Conservation (phyloP, 169 alveolate species). For the Cryptosporidium ubiquitum region DNA sequence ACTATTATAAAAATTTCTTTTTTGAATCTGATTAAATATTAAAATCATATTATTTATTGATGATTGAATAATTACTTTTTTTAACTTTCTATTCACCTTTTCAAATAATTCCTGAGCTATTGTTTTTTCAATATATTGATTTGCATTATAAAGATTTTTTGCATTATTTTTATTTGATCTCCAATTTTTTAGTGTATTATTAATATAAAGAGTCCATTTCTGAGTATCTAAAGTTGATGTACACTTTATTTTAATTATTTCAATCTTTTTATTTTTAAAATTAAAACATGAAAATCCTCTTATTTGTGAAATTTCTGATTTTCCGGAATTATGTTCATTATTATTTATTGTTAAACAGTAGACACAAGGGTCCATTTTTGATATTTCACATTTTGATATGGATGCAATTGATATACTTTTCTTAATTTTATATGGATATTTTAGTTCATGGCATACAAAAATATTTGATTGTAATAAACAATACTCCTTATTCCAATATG, state of each 20-base stretch:
- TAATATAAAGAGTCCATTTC: slow-evolving; percentile 39
- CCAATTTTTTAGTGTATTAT: slow-evolving; percentile 54
- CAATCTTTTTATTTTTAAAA: neutral
- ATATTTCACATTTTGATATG: slow-evolving; percentile 42
- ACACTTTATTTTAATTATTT: slow-evolving; percentile 56
- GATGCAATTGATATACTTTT: slow-evolving; percentile 59
- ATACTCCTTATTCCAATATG: slow-evolving; percentile 66
- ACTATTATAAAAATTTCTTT: slow-evolving; percentile 13
- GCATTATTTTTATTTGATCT: slow-evolving; percentile 30
- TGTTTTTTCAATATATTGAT: slow-evolving; percentile 51
- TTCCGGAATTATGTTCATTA: neutral
- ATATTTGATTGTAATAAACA: slow-evolving; percentile 63
- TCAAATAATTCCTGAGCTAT: slow-evolving; percentile 59
- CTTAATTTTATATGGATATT: slow-evolving; percentile 51
- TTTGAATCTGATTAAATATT: neutral
- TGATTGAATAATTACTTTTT: neutral
- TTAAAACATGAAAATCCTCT: neutral
- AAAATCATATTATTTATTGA: neutral
- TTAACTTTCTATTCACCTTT: slow-evolving; percentile 29
- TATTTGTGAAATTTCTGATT: neutral
- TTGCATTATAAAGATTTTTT: slow-evolving; percentile 26
- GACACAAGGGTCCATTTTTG: slow-evolving; percentile 70
- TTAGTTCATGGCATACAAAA: slow-evolving; percentile 54
- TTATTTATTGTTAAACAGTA: slow-evolving; percentile 15
- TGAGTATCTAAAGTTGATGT: slow-evolving; percentile 62